These are phyloP conservation scores for Xylaria castorea DNA, from an alignment of 495 filamentous ascomycete species.

Conservation along the genomic window DNA sequence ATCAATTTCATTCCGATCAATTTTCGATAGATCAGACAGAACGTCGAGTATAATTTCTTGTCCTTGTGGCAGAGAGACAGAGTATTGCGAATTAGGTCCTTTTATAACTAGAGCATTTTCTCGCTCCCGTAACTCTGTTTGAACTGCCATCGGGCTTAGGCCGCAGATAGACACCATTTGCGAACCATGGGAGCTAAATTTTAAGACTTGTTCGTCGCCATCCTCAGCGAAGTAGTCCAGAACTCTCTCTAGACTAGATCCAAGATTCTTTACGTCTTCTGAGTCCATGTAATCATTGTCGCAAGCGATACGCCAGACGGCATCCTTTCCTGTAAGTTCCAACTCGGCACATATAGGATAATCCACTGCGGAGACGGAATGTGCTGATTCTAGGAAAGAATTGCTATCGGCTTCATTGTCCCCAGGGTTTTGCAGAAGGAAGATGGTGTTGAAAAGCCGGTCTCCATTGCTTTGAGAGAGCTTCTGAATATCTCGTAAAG, in stretches of 20 bases:
- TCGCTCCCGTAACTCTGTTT: conserved; percentile 7
- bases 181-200: conserved; percentile 46
- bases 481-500: conserved; percentile 66
- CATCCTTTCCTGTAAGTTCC: conserved; percentile 59
- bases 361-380: conserved; percentile 68
- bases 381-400: conserved; percentile 61
- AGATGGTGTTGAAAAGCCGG: conserved; percentile 70
- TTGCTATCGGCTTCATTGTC: conserved; percentile 14
- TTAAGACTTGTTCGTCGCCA: conserved; percentile 56
- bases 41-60: conserved; percentile 59
- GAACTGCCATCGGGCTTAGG: conserved; percentile 44
- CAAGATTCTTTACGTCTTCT: conserved; percentile 51
- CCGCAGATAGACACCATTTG: conserved; percentile 62
- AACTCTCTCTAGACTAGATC: conserved; percentile 61
- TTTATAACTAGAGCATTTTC: not conserved
- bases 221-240: conserved; percentile 58
- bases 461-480: conserved; percentile 39
- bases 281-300: conserved; percentile 59
- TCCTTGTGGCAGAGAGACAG: not conserved
- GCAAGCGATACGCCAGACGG: conserved; percentile 75
- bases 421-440: conserved; percentile 66
- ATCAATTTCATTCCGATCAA: conserved; percentile 65
- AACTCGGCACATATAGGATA: conserved; percentile 84
- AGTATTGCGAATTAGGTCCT: not conserved
- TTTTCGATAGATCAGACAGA: conserved; percentile 67